A percentile compares a stretch with the other conserved stretches of the same genome.
phyloP scores from a whole-genome alignment of 2,329 filamentous ascomycete genomes.

The Rosellinia necatrix region DNA sequence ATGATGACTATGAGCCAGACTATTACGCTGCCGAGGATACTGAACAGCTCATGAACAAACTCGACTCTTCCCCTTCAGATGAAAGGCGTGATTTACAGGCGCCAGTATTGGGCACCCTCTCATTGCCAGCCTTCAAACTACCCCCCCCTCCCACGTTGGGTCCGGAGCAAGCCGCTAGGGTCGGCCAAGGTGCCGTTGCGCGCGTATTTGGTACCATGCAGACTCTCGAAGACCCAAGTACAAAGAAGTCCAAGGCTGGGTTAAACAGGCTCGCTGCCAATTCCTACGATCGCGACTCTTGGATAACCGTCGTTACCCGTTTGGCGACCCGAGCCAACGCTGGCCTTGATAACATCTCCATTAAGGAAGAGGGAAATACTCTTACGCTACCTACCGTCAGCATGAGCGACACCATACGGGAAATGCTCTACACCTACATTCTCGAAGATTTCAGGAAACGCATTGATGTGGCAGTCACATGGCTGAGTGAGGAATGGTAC shows the following conservation, averaged over 20 bases:
- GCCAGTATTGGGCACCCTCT: constrained; percentile 58
- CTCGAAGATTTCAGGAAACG: constrained; percentile 89
- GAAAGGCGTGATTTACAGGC: constrained; percentile 50
- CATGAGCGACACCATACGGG: constrained; percentile 74
- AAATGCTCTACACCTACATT: constrained; percentile 81
- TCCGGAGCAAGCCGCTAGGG: constrained; percentile 70
- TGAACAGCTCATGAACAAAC: constrained; percentile 77
- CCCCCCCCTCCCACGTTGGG: constrained; percentile 77
- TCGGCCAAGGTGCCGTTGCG: constrained; percentile 74
- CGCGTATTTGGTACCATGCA: constrained; percentile 80
- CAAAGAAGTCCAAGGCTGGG: constrained; percentile 69
- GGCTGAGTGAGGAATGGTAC: constrained; percentile 98
- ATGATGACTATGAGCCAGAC: constrained; percentile 92
- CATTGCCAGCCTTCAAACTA: constrained; percentile 78
- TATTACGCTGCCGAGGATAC: constrained; percentile 77
- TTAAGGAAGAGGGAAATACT: constrained; percentile 62
- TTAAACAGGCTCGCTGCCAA: constrained; percentile 85
- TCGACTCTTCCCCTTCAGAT: constrained; percentile 70
- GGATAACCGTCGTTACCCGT: constrained; percentile 85
- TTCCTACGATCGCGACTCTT: constrained; percentile 83
- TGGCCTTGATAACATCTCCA: constrained; percentile 64
- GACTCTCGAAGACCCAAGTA: constrained; percentile 68
- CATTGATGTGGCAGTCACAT: constrained; percentile 87
- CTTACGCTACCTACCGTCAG: constrained; percentile 31
- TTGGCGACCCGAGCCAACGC: constrained; percentile 79